Base-by-base conservation (phyloP, 2,329 filamentous ascomycete species). In the Magnaporthales sp. region DNA sequence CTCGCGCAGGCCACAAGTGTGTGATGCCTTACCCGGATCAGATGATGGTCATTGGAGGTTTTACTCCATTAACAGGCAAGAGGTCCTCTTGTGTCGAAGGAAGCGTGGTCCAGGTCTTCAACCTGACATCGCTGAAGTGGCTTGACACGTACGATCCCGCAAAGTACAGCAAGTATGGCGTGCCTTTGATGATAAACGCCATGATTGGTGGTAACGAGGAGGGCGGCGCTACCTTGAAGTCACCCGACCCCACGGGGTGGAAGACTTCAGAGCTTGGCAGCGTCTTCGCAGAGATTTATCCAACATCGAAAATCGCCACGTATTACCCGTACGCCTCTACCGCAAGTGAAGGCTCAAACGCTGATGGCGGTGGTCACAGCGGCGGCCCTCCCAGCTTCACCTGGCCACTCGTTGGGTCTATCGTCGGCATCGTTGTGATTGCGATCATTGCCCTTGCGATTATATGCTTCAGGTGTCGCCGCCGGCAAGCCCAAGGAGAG, bases 31-130 rank as follows among this genome's bases (percentile, higher is more conserved):
- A 92, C 77, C 89, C 92, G 19, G 88, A 89, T 67, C 91, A 94
- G 75, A 93, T 96, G 88, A 81, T 95, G 69, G 83, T 89, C 8
- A 80, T 94, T 15, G 92, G 92, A 29, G 92, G 92, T 11, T 89
- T 86, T 69, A 76, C 78, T 1, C 54, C 54, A 26, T 26, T 24
- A 15, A 58, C 54, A 5, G 54, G 54, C 4, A 22, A 24, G 22
- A 64, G 31, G 22, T 60, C 80, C 5, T 56, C 71, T 1, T 90
- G 87, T 67, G 74, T 90, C 1, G 77, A 79, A 1, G 79, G 81
- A n/a, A 76, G 79, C 6, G 78, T 84, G 1, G 76, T 91, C 46
- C 80, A 86, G 62, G 83, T 92, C 29, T 94, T 92, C 78, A 93
- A 96, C 72, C 79, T 93, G 65, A 90, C 86, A 10, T 86, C 84